Conservation (phyloP, 495 filamentous ascomycete species). For the Xylaria acuta region DNA sequence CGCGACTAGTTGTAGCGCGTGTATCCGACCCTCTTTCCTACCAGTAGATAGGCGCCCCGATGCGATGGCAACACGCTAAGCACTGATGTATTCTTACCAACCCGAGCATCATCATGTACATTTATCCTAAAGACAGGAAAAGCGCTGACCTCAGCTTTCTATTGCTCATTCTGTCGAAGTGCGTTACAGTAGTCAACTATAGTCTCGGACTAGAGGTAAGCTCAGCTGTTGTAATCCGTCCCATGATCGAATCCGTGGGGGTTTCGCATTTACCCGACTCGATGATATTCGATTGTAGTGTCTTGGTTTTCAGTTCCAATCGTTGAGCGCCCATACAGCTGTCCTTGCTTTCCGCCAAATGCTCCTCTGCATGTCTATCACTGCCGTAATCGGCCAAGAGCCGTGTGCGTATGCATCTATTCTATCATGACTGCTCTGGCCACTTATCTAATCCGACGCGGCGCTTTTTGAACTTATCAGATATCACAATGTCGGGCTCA, state of each 20-base stretch:
- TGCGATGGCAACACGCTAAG: not conserved
- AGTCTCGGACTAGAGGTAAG: conserved; percentile 16
- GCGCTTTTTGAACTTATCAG: not conserved
- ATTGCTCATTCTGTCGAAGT: conserved; percentile 19
- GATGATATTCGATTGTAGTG: not conserved
- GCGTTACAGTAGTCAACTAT: conserved; percentile 2
- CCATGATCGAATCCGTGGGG: conserved; percentile 23
- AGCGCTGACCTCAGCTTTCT: conserved; percentile 24
- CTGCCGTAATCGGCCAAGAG: not conserved
- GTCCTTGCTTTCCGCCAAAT: not conserved
- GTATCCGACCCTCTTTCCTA: conserved; percentile 2
- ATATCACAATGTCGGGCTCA: not conserved
- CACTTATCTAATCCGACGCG: not conserved
- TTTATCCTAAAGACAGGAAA: not conserved
- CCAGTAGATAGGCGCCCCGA: not conserved
- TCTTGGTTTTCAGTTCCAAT: not conserved
- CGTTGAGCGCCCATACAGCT: not conserved
- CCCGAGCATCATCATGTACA: not conserved
- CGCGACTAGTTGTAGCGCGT: not conserved
- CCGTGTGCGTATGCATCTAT: not conserved
- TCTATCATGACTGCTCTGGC: no score
- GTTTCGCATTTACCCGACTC: conserved; percentile 5
- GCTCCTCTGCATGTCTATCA: not conserved
- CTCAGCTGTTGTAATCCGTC: conserved; percentile 22
- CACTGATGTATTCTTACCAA: not conserved